Evolutionary conservation across 2,329 filamentous ascomycete genomes (phyloP).

Genomic region (Claviceps spartinae): DNA sequence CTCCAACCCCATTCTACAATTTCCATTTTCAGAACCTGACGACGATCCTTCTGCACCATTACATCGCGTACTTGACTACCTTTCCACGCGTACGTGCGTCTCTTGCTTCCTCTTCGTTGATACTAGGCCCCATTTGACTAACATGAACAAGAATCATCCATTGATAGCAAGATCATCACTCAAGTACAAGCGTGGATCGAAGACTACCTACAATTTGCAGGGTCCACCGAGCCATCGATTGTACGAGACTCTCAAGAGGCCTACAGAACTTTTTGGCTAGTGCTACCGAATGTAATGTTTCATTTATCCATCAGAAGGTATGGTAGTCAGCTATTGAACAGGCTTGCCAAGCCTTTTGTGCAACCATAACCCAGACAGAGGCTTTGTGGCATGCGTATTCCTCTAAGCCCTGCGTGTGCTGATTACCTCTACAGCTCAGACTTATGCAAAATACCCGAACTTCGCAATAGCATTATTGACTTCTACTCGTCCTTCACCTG

Average conservation of each 20-base stretch:
- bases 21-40: constrained; percentile 30
- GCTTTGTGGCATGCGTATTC: background rate
- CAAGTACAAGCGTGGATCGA: constrained; percentile 37
- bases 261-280: constrained; percentile 36
- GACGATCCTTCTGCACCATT: constrained; percentile 19
- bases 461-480: constrained; percentile 17
- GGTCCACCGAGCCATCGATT: constrained; percentile 17
- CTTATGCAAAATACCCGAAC: constrained; percentile 10
- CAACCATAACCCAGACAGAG: background rate
- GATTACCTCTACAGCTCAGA: constrained; percentile 2
- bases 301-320: constrained; percentile 26
- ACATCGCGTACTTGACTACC: constrained; percentile 24
- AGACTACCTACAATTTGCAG: constrained; percentile 30
- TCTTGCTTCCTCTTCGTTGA: background rate
- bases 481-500: constrained; percentile 31
- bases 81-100: constrained; percentile 16
- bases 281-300: constrained; percentile 35
- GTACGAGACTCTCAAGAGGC: constrained; percentile 30
- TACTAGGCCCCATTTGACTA: background rate
- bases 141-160: constrained; percentile 21
- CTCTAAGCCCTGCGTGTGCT: background rate
- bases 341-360: background rate
- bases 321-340: constrained; percentile 8
- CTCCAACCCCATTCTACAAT: constrained; percentile 29
- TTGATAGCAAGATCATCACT: constrained; percentile 31